Base-by-base conservation (phyloP, 345 rosid genomes). In the Hevea brasiliensis region DNA sequence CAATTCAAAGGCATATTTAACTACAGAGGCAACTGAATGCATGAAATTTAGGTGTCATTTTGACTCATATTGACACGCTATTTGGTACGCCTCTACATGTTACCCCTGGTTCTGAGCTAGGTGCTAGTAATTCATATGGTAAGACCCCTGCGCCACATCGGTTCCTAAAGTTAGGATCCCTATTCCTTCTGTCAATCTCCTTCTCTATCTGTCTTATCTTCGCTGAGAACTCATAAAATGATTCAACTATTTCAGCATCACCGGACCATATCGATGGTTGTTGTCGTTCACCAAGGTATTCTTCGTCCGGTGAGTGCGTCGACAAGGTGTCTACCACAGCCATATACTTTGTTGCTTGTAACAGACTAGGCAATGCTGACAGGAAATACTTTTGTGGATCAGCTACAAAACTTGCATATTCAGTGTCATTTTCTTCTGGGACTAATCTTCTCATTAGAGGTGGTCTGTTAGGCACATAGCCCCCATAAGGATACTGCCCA, bases 31-130 rank as follows among this genome's bases (percentile, higher is more conserved):
- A 32, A 32, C 4, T 32, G 3, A 32, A 32, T 32, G 37, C n/a
- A n/a, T n/a, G n/a, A n/a, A n/a, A n/a, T 51, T 55, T 21, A 32
- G 23, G 21, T 35, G 1, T 20, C 8, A 8, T 32, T 40, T 64
- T 32, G 3, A 7, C 68, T 89, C 85, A 96, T 65, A 93, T 96
- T 0, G 99, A 90, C 14, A 93, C 92, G 57, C 99, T 96, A 74
- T 96, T 96, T 8, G 99, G 99, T 21, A 96, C 91, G 0, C 99
- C 99, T 82, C 97, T 86, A 74, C 99, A 96, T 23, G 99, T 96
- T 50, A 93, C 99, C 0, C 99, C 99, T 0, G 99, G 96, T 4
- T 77, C 98, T 10, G 99, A 96, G 80, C 91, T 93, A 0, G 99
- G 98, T 26, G 89, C 85, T 20, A 96, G 89, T 13, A 96, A 74